These are phyloP conservation scores for Aspergillus japonicus DNA, from an alignment of 2,329 filamentous ascomycete genomes.

Conservation along the genomic window DNA sequence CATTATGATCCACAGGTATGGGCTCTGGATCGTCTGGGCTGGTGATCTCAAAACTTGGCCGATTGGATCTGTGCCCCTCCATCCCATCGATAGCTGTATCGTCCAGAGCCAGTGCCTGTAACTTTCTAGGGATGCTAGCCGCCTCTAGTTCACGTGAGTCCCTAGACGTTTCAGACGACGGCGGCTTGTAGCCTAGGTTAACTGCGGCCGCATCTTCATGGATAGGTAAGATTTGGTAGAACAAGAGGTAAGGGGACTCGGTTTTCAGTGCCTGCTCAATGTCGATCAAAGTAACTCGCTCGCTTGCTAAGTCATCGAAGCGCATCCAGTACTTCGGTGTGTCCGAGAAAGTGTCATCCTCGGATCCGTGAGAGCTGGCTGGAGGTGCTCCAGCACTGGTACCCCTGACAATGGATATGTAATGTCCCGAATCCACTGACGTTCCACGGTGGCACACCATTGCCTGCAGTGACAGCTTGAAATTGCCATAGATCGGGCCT, in stretches of 20 bases:
- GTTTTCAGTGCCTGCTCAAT: slow-evolving; percentile 73
- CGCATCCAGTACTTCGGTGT: slow-evolving; percentile 79
- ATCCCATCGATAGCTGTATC: slow-evolving; percentile 20
- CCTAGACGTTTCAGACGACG: slow-evolving; percentile 29
- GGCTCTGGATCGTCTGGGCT: slow-evolving; percentile 24
- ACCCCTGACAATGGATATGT: slow-evolving; percentile 79
- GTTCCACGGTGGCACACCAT: slow-evolving; percentile 89
- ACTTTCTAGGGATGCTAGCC: slow-evolving; percentile 18
- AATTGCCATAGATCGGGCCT: slow-evolving; percentile 75
- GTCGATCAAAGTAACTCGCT: slow-evolving; percentile 72
- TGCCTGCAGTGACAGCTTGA: slow-evolving; percentile 87
- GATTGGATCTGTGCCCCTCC: slow-evolving; percentile 27
- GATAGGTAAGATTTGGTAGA: slow-evolving; percentile 91
- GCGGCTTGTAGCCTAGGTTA: slow-evolving; percentile 35
- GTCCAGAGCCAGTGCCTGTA: slow-evolving; percentile 19
- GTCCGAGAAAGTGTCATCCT: slow-evolving; percentile 50
- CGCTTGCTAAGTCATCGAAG: slow-evolving; percentile 80
- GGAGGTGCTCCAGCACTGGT: slow-evolving; percentile 48
- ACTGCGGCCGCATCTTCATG: slow-evolving; percentile 58
- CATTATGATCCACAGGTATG: slow-evolving; percentile 16
- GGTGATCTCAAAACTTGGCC: slow-evolving; percentile 42
- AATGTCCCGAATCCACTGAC: slow-evolving; percentile 85
- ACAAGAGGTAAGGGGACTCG: slow-evolving; percentile 92
- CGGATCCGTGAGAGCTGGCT: slow-evolving; percentile 26
- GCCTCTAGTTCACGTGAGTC: slow-evolving; percentile 24